Percentiles rank a stretch among this genome's conserved stretches.
Conservation (phyloP, 2,329 filamentous ascomycete genomes). For the Trichoderma citrinoviride region DNA sequence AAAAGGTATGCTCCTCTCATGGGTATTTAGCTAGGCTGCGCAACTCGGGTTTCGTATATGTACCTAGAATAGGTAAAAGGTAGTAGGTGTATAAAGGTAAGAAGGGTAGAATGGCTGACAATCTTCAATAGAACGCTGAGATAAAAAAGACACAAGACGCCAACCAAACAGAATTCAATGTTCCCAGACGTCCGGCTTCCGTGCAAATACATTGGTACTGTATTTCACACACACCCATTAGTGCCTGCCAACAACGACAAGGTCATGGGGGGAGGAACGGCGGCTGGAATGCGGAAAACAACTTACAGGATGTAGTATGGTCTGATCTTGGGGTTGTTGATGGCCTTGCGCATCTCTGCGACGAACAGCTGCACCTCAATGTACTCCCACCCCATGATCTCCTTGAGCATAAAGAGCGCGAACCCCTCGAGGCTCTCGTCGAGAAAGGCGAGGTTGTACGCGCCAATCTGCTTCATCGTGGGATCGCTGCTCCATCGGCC, state of each 20-base stretch:
- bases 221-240: neutral
- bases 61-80: neutral
- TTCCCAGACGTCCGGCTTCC: constrained; percentile 12
- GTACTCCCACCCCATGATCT: constrained; percentile 32
- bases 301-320: constrained; percentile 30
- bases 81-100: too few relatives aligned
- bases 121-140: neutral
- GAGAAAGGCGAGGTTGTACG: constrained; percentile 28
- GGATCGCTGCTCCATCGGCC: constrained; percentile 25
- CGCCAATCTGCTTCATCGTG: constrained; percentile 23
- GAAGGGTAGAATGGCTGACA: neutral
- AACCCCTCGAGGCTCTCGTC: constrained; percentile 32
- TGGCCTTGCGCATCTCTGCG: constrained; percentile 28
- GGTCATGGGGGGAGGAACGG: neutral
- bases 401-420: constrained; percentile 30
- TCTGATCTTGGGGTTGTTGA: constrained; percentile 26
- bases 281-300: neutral
- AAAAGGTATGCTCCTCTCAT: too few relatives aligned
- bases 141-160: neutral
- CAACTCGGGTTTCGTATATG: neutral
- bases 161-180: neutral
- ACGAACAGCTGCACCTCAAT: constrained; percentile 28
- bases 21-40: neutral
- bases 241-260: neutral
- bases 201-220: constrained; percentile 24